Evolutionary conservation across 768 basidiomycete genomes (phyloP).

Genomic region (Leccinum barrowsii): DNA sequence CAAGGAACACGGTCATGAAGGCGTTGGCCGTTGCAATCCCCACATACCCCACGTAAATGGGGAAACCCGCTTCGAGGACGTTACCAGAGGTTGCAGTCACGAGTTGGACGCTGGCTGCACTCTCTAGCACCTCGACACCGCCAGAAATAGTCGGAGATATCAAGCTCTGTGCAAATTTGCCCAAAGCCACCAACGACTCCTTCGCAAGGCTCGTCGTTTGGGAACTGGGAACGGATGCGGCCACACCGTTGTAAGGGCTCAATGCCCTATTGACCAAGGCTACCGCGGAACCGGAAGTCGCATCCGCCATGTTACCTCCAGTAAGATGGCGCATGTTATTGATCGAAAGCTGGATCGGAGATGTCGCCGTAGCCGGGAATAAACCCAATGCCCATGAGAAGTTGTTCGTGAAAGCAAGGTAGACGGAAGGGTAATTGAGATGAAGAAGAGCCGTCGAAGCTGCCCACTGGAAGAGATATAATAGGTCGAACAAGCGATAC

Average conservation of each 20-base stretch:
- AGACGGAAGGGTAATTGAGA: slow-evolving; percentile 85
- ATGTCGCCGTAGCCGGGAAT: slow-evolving; percentile 48
- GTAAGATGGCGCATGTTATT: slow-evolving; percentile 79
- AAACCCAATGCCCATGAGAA: slow-evolving; percentile 89
- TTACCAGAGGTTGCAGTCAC: slow-evolving; percentile 63
- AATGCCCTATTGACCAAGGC: slow-evolving; percentile 77
- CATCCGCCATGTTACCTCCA: slow-evolving; percentile 68
- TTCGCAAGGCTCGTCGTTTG: not conserved
- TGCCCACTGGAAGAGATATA: slow-evolving; percentile 83
- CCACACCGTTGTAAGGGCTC: slow-evolving; percentile 66
- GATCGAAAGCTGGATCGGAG: slow-evolving; percentile 72
- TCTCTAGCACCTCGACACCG: slow-evolving; percentile 26
- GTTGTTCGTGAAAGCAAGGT: slow-evolving; percentile 77
- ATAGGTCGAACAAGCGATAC: slow-evolving; percentile 74
- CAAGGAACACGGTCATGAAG: slow-evolving; percentile 86
- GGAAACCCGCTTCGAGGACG: slow-evolving; percentile 74
- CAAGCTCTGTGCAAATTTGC: slow-evolving; percentile 9
- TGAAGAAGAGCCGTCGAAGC: slow-evolving; percentile 75
- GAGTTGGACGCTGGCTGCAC: slow-evolving; percentile 48
- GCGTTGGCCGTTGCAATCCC: slow-evolving; percentile 83
- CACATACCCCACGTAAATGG: slow-evolving; percentile 74
- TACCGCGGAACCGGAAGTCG: slow-evolving; percentile 56
- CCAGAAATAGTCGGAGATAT: slow-evolving; percentile 7
- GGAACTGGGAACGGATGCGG: not conserved
- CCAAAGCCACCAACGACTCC: slow-evolving; percentile 12